phyloP scores from a whole-genome alignment of 176 grass and related monocot genomes.

The Puccinellia tenuiflora region DNA sequence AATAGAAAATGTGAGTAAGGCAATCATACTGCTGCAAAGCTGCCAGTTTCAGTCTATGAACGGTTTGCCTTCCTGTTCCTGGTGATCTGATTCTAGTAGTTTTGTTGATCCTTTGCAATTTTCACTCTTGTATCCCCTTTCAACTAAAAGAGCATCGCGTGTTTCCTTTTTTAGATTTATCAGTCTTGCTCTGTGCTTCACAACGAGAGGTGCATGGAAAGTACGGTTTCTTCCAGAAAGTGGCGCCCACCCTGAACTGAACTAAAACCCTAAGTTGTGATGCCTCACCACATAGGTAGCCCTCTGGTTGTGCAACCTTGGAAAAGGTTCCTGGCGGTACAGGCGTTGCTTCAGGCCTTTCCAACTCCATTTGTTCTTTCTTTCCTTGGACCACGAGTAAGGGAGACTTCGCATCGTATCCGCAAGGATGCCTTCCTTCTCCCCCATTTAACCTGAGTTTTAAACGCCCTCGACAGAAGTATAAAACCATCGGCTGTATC shows the following conservation, averaged over 20 bases:
- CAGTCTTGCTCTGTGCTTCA: background rate
- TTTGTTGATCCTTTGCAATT: background rate
- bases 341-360: conserved; percentile 26
- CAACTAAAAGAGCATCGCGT: background rate
- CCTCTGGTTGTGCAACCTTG: conserved; percentile 6
- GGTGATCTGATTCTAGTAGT: background rate
- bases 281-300: conserved; percentile 5
- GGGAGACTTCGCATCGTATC: conserved; percentile 54
- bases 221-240: background rate
- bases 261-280: background rate
- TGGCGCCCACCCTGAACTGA: background rate
- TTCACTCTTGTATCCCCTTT: background rate
- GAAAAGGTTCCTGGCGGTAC: conserved; percentile 1
- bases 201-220: background rate
- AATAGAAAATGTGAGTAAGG: background rate
- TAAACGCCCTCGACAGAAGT: conserved; percentile 20
- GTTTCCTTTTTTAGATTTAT: background rate
- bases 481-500: conserved; percentile 31
- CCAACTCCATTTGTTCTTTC: conserved; percentile 46
- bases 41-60: background rate
- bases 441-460: background rate
- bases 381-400: conserved; percentile 76
- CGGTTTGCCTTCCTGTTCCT: background rate
- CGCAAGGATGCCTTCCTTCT: conserved; percentile 67
- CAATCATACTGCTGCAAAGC: background rate